Evolutionary conservation across 305 asterid genomes (phyloP), one percentile per base, ranked within the genome.

Genomic region (Solanum hybrid): DNA sequence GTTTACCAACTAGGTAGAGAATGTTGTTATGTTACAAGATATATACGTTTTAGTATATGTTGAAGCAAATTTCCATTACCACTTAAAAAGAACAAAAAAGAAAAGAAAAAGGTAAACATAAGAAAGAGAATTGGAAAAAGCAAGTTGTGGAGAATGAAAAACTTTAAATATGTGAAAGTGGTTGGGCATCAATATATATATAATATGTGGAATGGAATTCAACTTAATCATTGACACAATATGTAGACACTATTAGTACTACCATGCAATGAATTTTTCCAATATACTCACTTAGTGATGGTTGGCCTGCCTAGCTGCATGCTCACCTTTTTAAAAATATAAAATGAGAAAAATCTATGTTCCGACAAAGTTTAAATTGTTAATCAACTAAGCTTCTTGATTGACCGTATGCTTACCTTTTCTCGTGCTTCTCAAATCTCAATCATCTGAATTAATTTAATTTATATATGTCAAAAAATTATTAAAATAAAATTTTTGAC

Each of bases 171-270:
- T 84, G 41, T 84, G 76, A 51, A 84, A 84, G 31, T 51, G 31
- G 88, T 57, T 31, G 76, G 31, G 76, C 41, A 84, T 51, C 75
- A 82, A 82, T 82, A 57, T 57, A 17, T 45, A 41, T 45, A 45
- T 45, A 51, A 57, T 81, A 77, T 77, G n/a, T 51, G 87, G 88
- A 83, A 29, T 45, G 77, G 88, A 84, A 51, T 84, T 84, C 77
- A 51, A 45, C 88, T 82, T 20, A 84, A 84, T 84, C 88, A 84
- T 84, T 84, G 76, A 83, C 87, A 83, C 87, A 83, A 83, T 41
- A 83, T 61, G 70, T 61, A 61, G 72, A 83, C 10, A 83, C 73
- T 14, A 3, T 32, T 80, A 10, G 37, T 75, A 45, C 41, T 31
- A 31, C 41, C 37, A 84, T 80, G 86, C 86, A 80, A 80, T 80